Evolutionary conservation across 2,329 filamentous ascomycete genomes (phyloP), one percentile per base, ranked within the genome.

Genomic region (Acarospora socialis): DNA sequence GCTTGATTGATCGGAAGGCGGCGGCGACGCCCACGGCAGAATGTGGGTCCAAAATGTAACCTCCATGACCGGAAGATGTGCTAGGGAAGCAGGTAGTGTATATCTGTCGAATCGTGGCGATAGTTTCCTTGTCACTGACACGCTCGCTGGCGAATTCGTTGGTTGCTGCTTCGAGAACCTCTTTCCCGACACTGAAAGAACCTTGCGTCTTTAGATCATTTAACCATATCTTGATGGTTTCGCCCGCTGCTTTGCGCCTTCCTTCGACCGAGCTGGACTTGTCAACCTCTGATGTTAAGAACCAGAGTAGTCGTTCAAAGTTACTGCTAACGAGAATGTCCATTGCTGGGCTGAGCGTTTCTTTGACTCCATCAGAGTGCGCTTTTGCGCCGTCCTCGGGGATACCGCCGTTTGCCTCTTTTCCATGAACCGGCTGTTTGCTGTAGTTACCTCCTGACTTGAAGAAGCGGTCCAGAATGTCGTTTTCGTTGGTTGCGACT

Each of bases 271-370:
- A 54, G 33, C 55, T 55, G 21, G 48, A 39, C 25, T 48, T 43
- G 37, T 59, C 73, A 38, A 75, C 77, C 44, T 80, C 70, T 58
- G 82, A 81, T 2, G 83, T 78, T 17, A 95, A 65, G 65, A 82
- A 94, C 87, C 87, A 95, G 7, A 98, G 67, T 4, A 98, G 66
- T 19, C 90, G 74, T 65, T 98, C 90, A 52, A 98, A 95, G 63
- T 98, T 98, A 54, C 80, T 90, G 16, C 80, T 87, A 8, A 95
- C 86, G 3, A 95, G 66, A 43, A 95, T 95, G 55, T 98, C 90
- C 90, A 98, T 95, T 27, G 90, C 90, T 0, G 90, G 90, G 45
- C 79, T 84, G 31, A 92, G 69, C 0, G 90, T 98, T 60, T 92
- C 86, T 60, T 83, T 86, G 40, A 87, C 83, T 21, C 81, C 82